Evolutionary conservation across 176 grass and related monocot genomes (phyloP), one percentile per base, ranked within the genome.

Genomic region (Aegilops umbellulata): DNA sequence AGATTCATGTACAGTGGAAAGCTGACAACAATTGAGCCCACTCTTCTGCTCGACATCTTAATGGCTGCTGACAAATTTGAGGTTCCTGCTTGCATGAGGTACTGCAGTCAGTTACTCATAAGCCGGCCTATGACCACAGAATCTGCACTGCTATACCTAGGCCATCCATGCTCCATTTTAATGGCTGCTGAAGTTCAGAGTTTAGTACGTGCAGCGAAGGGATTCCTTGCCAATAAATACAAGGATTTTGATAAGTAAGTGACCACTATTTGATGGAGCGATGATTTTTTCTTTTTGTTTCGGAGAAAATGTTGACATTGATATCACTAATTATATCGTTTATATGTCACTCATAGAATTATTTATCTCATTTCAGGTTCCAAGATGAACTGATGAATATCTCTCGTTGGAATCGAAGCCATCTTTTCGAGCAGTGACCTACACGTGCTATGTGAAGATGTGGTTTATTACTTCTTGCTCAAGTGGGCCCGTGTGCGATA

Each of bases 1-100:
- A 46, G 70, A 23, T 74, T 47, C 46, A 74, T 47, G 70, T 47
- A 74, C 70, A 47, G 13, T 74, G 70, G 70, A 74, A 74, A 74
- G 6, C 46, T 74, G n/a, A 74, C 70, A 17, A 47, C 70, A 74
- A 27, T 42, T 74, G 70, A 46, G 25, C 39, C 70, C 23, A 46
- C 16, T 74, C 42, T 75, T 49, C 24, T 75, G 42, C 15, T 75
- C 7, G 24, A 75, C 72, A 75, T 75, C 41, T 75, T 75, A 41
- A 29, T 75, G 72, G 42, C 42, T 75, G 41, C 42, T 4, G 72
- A 49, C 27, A 75, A 74, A 26, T 75, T 75, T 75, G 72, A 75
- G 13, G 72, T 75, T 29, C 41, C 46, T 49, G 46, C 72, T 75
- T 75, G 41, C 72, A 75, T 75, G 24, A 75, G 72, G 8, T 41